Percentiles rank a stretch among this genome's conserved stretches.
These are phyloP conservation scores for Bimuria novae-zelandiae DNA, from an alignment of 2,329 filamentous ascomycete genomes.

Conservation along the genomic window DNA sequence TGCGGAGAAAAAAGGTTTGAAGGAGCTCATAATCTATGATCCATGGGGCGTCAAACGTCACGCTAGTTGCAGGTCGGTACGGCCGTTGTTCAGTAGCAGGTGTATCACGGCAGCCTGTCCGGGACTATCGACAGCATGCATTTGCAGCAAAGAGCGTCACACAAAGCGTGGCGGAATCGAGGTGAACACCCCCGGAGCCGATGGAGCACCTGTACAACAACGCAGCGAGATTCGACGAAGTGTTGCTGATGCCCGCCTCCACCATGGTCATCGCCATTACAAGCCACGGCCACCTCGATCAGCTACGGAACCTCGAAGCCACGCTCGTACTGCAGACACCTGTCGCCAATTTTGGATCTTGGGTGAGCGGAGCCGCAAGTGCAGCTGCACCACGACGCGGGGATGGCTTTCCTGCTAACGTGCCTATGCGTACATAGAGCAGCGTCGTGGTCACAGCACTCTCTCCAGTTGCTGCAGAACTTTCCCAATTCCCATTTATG, in stretches of 20 bases:
- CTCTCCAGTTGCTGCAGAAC: too few relatives aligned
- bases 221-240: not conserved
- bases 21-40: not conserved
- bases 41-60: not conserved
- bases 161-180: not conserved
- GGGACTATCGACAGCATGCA: constrained; percentile 3
- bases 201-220: not conserved
- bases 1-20: not conserved
- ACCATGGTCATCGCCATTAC: not conserved
- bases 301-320: too few relatives aligned
- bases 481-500: too few relatives aligned
- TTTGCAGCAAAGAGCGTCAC: not conserved
- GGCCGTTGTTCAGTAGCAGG: not conserved
- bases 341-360: too few relatives aligned
- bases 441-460: too few relatives aligned
- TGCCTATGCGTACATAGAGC: too few relatives aligned
- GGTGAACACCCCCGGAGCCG: not conserved
- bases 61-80: not conserved
- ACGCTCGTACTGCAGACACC: too few relatives aligned
- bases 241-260: not conserved
- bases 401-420: too few relatives aligned
- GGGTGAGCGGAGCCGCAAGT: too few relatives aligned
- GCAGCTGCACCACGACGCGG: too few relatives aligned
- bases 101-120: not conserved
- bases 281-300: not conserved